Conservation (phyloP, 768 basidiomycete species). For the Amylocystis lapponica region DNA sequence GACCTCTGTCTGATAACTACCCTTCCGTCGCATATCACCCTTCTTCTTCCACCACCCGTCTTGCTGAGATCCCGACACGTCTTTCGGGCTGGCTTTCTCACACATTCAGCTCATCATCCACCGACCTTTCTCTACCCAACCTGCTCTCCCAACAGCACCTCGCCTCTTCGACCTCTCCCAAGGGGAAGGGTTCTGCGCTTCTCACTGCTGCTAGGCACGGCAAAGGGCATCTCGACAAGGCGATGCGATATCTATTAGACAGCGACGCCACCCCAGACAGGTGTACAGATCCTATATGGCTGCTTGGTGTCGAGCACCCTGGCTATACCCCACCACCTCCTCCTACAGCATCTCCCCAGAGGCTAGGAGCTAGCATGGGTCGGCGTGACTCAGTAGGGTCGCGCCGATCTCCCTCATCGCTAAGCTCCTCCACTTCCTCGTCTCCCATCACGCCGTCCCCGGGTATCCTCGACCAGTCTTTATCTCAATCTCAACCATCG, state of each 20-base stretch:
- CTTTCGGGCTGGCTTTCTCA: slow-evolving; percentile 80
- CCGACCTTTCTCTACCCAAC: slow-evolving; percentile 63
- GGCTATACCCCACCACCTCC: slow-evolving; percentile 52
- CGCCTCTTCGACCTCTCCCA: slow-evolving; percentile 32
- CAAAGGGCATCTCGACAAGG: slow-evolving; percentile 75
- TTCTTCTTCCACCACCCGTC: slow-evolving; percentile 40
- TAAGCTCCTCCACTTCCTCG: slow-evolving; percentile 40
- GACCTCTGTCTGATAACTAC: slow-evolving; percentile 44
- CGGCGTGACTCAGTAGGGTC: slow-evolving; percentile 35
- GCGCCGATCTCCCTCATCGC: slow-evolving; percentile 37
- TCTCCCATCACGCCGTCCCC: slow-evolving; percentile 25
- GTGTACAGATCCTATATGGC: slow-evolving; percentile 81
- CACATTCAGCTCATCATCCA: slow-evolving; percentile 65
- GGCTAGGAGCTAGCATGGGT: slow-evolving; percentile 8
- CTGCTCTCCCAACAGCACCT: slow-evolving; percentile 47
- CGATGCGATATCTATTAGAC: slow-evolving; percentile 87
- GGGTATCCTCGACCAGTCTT: slow-evolving; percentile 21
- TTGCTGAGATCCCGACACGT: slow-evolving; percentile 67
- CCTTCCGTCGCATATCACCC: slow-evolving; percentile 41
- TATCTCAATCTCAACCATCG: slow-evolving; percentile 33
- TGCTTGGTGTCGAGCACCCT: slow-evolving; percentile 77
- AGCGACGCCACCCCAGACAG: slow-evolving; percentile 82
- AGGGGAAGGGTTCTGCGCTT: slow-evolving; percentile 43
- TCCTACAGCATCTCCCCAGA: slow-evolving; percentile 19
- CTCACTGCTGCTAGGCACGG: slow-evolving; percentile 68